These are phyloP conservation scores for Colletotrichum sp. DNA, from an alignment of 2,329 filamentous ascomycete genomes.

Conservation along the genomic window DNA sequence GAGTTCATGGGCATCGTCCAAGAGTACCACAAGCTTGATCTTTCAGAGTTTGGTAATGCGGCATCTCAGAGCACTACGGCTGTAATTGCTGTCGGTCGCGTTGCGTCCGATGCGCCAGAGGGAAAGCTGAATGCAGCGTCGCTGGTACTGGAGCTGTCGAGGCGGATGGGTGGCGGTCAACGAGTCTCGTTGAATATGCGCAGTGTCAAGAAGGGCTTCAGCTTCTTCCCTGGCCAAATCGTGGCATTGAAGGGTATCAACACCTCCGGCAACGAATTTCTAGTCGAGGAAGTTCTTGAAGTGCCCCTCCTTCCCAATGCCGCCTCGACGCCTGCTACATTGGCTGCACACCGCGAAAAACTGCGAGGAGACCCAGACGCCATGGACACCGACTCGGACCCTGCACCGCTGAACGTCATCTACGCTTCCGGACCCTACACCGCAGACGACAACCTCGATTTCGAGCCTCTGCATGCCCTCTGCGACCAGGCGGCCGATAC, in stretches of 20 bases:
- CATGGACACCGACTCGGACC: constrained; percentile 60
- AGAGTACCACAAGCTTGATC: constrained; percentile 76
- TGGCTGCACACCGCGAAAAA: constrained; percentile 73
- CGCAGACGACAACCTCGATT: constrained; percentile 89
- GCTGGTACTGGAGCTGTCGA: constrained; percentile 85
- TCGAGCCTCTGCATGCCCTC: constrained; percentile 83
- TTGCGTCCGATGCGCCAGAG: constrained; percentile 86
- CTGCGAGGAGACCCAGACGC: constrained; percentile 69
- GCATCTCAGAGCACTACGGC: constrained; percentile 84
- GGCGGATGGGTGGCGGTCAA: constrained; percentile 81
- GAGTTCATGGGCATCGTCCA: constrained; percentile 80
- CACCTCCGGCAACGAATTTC: constrained; percentile 82
- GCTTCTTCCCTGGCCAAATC: constrained; percentile 94
- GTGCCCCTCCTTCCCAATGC: constrained; percentile 77
- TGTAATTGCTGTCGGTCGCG: constrained; percentile 88
- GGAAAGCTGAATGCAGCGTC: constrained; percentile 87
- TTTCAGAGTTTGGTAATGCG: constrained; percentile 85
- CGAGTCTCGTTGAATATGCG: constrained; percentile 82
- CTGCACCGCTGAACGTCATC: constrained; percentile 76
- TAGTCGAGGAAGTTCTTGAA: constrained; percentile 77
- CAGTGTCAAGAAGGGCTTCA: constrained; percentile 62
- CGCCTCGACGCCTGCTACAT: constrained; percentile 68
- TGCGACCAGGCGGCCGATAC: constrained; percentile 78
- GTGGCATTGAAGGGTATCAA: constrained; percentile 89
- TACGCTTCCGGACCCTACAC: constrained; percentile 90